phyloP scores from a whole-genome alignment of 306 rosid genomes.

The Ceratonia siliqua region DNA sequence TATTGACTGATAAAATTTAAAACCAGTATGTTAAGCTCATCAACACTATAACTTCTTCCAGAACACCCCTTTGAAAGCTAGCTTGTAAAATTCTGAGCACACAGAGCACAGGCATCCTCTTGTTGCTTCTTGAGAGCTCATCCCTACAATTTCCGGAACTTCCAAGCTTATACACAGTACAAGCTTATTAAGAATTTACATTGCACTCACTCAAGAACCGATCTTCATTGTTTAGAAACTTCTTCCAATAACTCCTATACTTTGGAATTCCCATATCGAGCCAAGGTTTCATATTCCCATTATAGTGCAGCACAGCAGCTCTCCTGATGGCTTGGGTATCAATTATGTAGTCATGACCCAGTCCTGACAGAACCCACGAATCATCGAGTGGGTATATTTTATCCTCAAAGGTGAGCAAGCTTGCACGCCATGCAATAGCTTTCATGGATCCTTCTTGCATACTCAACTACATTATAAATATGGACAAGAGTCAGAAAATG shows the following conservation, averaged over 20 bases:
- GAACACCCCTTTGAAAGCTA: constrained; percentile 42
- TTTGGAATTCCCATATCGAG: constrained; percentile 92
- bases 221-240: constrained; percentile 72
- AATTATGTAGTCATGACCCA: constrained; percentile 75
- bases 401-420: constrained; percentile 77
- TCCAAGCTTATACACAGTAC: constrained; percentile 37
- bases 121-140: constrained; percentile 44
- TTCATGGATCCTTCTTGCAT: constrained; percentile 39
- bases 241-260: constrained; percentile 79
- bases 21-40: constrained; percentile 50
- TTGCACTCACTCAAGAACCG: constrained; percentile 95
- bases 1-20: constrained; percentile 63
- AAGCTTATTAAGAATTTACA: constrained; percentile 64
- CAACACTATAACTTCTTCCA: constrained; percentile 46
- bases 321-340: constrained; percentile 38
- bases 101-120: constrained; percentile 48
- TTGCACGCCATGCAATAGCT: constrained; percentile 65
- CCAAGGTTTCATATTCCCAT: constrained; percentile 98
- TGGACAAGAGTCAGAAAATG: constrained; percentile 34
- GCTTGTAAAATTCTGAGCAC: constrained; percentile 48
- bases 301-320: constrained; percentile 73
- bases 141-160: constrained; percentile 43
- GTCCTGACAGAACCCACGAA: constrained; percentile 73
- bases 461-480: constrained; percentile 44
- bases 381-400: constrained; percentile 61